Percentiles rank a stretch among this genome's conserved stretches.
phyloP scores from a whole-genome alignment of 306 rosid genomes.

The barrel medic (Medicago truncatula) region MtrunA17r5.0-ANR NC_053045.1:53273501-53274000 shows the following conservation, averaged over 20 bases:
- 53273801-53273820: conserved; percentile 34
- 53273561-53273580: background rate
- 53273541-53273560: conserved; percentile 31
- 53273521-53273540: conserved; percentile 84
- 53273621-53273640: conserved; percentile 25
- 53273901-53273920: conserved; percentile 4
- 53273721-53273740: background rate
- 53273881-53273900: conserved; percentile 1
- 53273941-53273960: conserved; percentile 2
- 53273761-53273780: background rate
- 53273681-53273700: conserved; percentile 22
- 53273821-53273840: conserved; percentile 35
- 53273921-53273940: conserved; percentile 26
- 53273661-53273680: conserved; percentile 29
- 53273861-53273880: conserved; percentile 8
- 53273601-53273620: conserved; percentile 18
- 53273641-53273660: conserved; percentile 16
- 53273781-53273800: conserved; percentile 7
- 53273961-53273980: conserved; percentile 33
- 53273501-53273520: conserved; percentile 98
- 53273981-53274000: conserved; percentile 36
- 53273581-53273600: conserved; percentile 17
- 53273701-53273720: background rate
- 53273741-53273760: conserved; percentile 14
- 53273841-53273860: background rate